Base-by-base conservation (phyloP, 1,284 basidiomycete genomes). In the Cutaneotrichosporon sp. region DNA sequence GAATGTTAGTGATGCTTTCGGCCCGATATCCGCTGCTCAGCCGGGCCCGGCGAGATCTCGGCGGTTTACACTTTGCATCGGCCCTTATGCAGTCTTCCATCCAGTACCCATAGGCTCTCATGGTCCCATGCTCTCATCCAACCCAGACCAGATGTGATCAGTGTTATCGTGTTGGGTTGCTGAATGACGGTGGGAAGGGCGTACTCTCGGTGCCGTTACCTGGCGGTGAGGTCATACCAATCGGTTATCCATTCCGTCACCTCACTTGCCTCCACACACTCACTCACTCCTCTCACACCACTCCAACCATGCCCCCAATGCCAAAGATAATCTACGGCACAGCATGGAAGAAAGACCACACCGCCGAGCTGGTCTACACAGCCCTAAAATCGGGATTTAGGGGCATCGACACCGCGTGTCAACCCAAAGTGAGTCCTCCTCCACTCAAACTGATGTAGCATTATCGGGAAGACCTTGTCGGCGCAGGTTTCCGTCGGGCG, bases 371-470 rank as follows among this genome's bases (percentile, higher is more conserved):
- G 4, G 89, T 92, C 14, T 79, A 88, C 58, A 83, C 83, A 59
- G 90, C 90, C 2, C 85, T 92, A 55, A 79, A 88, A 56, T 84
- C 86, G 65, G 90, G 91, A 2, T 92, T 91, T 76, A 82, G 87
- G 56, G 90, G 88, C 2, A 86, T 92, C 50, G 90, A 92, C 72
- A 91, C 90, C 83, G 90, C 90, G 22, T 89, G 89, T 69, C 90
- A 92, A 68, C 78, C 78, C 5, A 82, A 73, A 86, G 88, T 87
- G 66, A 60, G 84, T 68, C 58, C 1, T 2, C 50, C 56, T 34
- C 32, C 10, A 50, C 40, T 66, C 8, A n/a, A 38, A 64, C 26
- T 26, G 2, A 26, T 26, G 26, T 26, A 26, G 60, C 63, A 60
- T 52, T 60, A 55, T 31, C 57, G 90, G 58, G 90, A 92, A 73